These are phyloP conservation scores for Mollisiaceae sp. DNA, from an alignment of 2,329 filamentous ascomycete species.

Conservation along the genomic window DNA sequence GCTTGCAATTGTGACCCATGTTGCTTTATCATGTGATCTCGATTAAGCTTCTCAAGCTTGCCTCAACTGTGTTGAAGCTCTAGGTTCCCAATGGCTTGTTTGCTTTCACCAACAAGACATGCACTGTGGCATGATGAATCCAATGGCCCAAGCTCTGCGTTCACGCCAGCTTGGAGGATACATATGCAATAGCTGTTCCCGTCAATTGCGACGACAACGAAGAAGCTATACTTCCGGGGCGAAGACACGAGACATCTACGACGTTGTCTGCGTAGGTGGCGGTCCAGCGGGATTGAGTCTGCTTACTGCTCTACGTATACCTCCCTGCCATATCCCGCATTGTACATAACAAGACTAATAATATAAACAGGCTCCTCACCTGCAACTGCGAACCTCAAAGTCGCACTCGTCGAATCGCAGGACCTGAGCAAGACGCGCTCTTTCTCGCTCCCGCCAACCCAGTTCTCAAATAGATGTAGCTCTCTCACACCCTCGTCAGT, in stretches of 20 bases:
- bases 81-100: neutral
- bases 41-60: neutral
- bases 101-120: neutral
- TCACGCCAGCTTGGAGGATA: slow-evolving; percentile 30
- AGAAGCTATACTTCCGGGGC: slow-evolving; percentile 34
- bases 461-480: slow-evolving; percentile 93
- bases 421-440: slow-evolving; percentile 72
- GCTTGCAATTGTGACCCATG: neutral
- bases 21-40: neutral
- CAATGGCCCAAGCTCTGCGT: slow-evolving; percentile 17
- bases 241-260: slow-evolving; percentile 38
- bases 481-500: slow-evolving; percentile 90
- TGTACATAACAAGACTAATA: neutral
- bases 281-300: slow-evolving; percentile 75
- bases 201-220: slow-evolving; percentile 33
- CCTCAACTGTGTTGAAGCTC: neutral
- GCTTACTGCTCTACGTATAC: slow-evolving; percentile 68
- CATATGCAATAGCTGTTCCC: slow-evolving; percentile 36
- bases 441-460: slow-evolving; percentile 68
- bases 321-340: slow-evolving; percentile 3
- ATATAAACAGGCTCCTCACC: slow-evolving; percentile 69
- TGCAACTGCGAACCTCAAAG: slow-evolving; percentile 74
- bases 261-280: slow-evolving; percentile 45
- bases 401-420: slow-evolving; percentile 91
- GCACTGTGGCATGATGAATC: slow-evolving; percentile 27